Base-by-base conservation (phyloP, 208 protist genomes). In the Acanthamoeba sp. region DNA sequence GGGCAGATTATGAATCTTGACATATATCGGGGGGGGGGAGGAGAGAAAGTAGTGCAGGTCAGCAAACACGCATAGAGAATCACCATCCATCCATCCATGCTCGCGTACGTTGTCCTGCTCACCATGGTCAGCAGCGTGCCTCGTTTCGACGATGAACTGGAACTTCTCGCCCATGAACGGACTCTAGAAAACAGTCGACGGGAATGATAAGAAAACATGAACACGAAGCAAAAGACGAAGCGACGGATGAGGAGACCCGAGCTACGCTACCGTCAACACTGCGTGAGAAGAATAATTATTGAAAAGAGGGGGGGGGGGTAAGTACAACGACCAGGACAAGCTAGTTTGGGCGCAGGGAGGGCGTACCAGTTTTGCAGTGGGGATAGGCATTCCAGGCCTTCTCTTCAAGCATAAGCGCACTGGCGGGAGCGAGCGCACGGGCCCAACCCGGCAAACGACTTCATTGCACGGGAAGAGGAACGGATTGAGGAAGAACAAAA, bases 331-430 rank as follows among this genome's bases (percentile, higher is more conserved):
- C n/a, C n/a, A n/a, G n/a, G n/a, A n/a, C n/a, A n/a, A n/a, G n/a
- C n/a, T n/a, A n/a, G n/a, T n/a, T n/a, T n/a, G n/a, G n/a, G n/a
- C n/a, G n/a, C n/a, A n/a, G n/a, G n/a, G n/a, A n/a, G n/a, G 55
- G 24, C 76, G 78, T 34, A 88, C 87, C 55, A n/a, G 96, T 97
- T 36, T 96, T 94, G 73, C 95, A 97, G 90, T 97, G 96, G 32
- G 97, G 97, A 87, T 97, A 98, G 62, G 96, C 95, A 80, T 98
- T 98, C 97, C 97, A 98, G 12, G 97, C 96, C 80, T 98, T 95
- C 52, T 98, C 97, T 55, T 97, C 95, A 0, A 98, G 76, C 66
- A 95, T 90, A 5, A 97, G 89, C 27, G 97, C 85, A 48, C 85
- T 94, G 22, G 95, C 93, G 18, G 97, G 97, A 32, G 95, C 93